Evolutionary conservation across 768 basidiomycete species (phyloP).

Genomic region (Suillus brevipes): DNA sequence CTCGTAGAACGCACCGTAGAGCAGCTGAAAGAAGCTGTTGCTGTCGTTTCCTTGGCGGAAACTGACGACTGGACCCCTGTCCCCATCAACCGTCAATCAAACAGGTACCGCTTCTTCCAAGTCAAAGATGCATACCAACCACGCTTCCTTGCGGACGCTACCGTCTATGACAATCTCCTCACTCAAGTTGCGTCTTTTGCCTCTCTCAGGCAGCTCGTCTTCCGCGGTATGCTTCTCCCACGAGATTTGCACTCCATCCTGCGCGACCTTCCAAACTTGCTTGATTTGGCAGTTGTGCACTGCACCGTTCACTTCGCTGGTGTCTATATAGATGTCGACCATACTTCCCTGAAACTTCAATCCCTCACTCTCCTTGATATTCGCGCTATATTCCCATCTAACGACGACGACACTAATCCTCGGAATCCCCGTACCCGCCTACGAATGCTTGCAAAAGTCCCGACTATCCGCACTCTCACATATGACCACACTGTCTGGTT

Average conservation of each 20-base stretch:
- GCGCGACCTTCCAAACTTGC: slow-evolving; percentile 38
- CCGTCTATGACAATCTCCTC: slow-evolving; percentile 28
- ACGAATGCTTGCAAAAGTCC: slow-evolving; percentile 37
- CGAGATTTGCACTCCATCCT: slow-evolving; percentile 36
- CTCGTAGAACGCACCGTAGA: slow-evolving; percentile 23
- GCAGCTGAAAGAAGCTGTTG: slow-evolving; percentile 29
- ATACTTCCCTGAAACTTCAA: slow-evolving; percentile 42
- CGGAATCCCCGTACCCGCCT: slow-evolving; percentile 15
- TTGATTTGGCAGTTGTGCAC: slow-evolving; percentile 41
- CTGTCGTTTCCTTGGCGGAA: slow-evolving; percentile 16
- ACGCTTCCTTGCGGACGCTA: slow-evolving; percentile 24
- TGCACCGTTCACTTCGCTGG: slow-evolving; percentile 32
- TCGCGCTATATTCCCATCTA: slow-evolving; percentile 18
- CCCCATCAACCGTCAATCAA: slow-evolving; percentile 2
- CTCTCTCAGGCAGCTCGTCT: slow-evolving; percentile 38
- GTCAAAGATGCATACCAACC: slow-evolving; percentile 23
- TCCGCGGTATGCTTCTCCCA: slow-evolving; percentile 39
- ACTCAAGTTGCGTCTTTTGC: slow-evolving; percentile 27
- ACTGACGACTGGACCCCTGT: slow-evolving; percentile 18
- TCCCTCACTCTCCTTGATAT: slow-evolving; percentile 42
- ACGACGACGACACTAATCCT: slow-evolving; percentile 15
- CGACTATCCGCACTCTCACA: slow-evolving; percentile 37
- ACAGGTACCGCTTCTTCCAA: slow-evolving; percentile 7
- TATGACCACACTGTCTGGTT: slow-evolving; percentile 40
- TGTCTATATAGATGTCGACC: slow-evolving; percentile 23